A percentile compares a stretch with the other conserved stretches of the same genome.
Evolutionary conservation across 164 flowering plant genomes (phyloP).

Genomic region (Vitis vinifera): ASM3070453v1 NC_081816.1:5194501-5195000

Average conservation of each 20-base stretch:
- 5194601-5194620: conserved; percentile 82
- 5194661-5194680: conserved; percentile 40
- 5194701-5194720: conserved; percentile 24
- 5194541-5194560: conserved; percentile 34
- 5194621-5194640: conserved; percentile 75
- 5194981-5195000: conserved; percentile 83
- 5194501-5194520: conserved; percentile 29
- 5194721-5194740: conserved; percentile 29
- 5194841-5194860: conserved; percentile 16
- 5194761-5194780: conserved; percentile 25
- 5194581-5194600: conserved; percentile 87
- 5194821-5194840: conserved; percentile 11
- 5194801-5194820: background rate
- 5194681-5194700: conserved; percentile 15
- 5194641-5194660: conserved; percentile 76
- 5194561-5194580: conserved; percentile 44
- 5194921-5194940: conserved; percentile 18
- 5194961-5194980: conserved; percentile 84
- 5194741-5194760: conserved; percentile 23
- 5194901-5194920: conserved; percentile 25
- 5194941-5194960: conserved; percentile 50
- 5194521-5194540: conserved; percentile 26
- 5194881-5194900: conserved; percentile 10
- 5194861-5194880: background rate
- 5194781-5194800: conserved; percentile 12